Evolutionary conservation across 2,329 filamentous ascomycete genomes (phyloP), one percentile per base, ranked within the genome.

Genomic region (Nemania sp.): DNA sequence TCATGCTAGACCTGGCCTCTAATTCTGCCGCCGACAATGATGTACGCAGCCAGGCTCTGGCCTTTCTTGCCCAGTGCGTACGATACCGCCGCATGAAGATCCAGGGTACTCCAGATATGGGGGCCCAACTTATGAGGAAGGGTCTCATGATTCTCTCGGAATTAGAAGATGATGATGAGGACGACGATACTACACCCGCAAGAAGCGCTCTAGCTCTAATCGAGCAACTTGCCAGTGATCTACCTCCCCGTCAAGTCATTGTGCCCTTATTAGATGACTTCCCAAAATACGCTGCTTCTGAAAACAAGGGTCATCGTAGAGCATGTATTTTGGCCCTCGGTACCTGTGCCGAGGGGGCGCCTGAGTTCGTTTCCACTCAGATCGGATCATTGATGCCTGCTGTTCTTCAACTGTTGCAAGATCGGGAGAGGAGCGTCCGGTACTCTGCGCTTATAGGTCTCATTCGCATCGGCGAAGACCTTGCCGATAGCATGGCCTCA

Each of bases 301-400:
- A 80, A 55, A 82, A 95, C 67, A 82, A 91, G 30, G 86, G 90
- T 64, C 88, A 89, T 75, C 87, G 93, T 56, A 89, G 93, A 73
- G 92, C 93, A 49, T 92, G 90, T 73, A 94, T 97, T 68, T 81
- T 97, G 59, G 88, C 93, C 43, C 82, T 99, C 5, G 93, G 93
- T 55, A 95, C 93, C 78, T 93, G 90, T 64, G 93, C 96, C 48
- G 94, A 97, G 78, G 94, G 94, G 64, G 93, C 94, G 24, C 94
- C 94, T 14, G 94, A 99, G 72, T 99, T 97, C 74, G 91, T 97
- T 68, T 91, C 90, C 60, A 96, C 92, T 17, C 94, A 99, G 74
- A 83, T 97, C 59, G 81, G 88, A 67, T 83, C 88, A 61, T 88
- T 97, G 62, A 84, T 97, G 71, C 94, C 94, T 43, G 80, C 90